These are phyloP conservation scores for Smallanthus sonchifolius DNA, from an alignment of 129 eudicot genomes.

Conservation along the genomic window DNA sequence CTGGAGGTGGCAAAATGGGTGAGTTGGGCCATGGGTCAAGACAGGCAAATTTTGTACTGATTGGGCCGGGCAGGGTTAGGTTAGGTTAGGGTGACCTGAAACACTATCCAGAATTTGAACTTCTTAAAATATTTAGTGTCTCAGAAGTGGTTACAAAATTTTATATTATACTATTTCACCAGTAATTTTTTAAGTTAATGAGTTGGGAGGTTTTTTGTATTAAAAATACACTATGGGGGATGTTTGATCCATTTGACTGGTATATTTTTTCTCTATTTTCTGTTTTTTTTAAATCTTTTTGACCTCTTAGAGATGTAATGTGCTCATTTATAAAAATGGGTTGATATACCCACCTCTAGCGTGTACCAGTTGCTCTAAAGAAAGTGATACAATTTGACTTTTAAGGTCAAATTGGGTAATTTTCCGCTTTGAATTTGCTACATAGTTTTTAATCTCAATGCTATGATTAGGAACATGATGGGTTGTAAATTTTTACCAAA, in stretches of 20 bases:
- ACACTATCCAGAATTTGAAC: not conserved
- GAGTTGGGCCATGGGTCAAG: not conserved
- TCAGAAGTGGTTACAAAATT: not conserved
- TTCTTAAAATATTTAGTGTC: not conserved
- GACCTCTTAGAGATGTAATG: not conserved
- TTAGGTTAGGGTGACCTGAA: not conserved
- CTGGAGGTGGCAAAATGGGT: not conserved
- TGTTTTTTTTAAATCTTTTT: not conserved
- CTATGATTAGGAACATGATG: constrained; percentile 1
- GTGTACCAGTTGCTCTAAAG: not conserved
- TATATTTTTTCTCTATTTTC: not conserved
- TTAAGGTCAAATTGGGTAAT: not conserved
- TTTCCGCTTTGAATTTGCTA: not conserved
- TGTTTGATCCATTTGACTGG: not conserved
- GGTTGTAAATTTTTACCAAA: not conserved
- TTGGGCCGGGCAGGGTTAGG: not conserved
- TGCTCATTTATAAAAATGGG: not conserved
- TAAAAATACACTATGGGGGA: not conserved
- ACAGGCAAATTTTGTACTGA: not conserved
- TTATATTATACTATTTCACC: not conserved
- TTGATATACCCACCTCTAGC: not conserved
- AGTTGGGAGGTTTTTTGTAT: not conserved
- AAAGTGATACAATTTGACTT: not conserved
- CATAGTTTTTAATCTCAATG: constrained; percentile 2
- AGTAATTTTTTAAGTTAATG: not conserved